A percentile compares a stretch with the other conserved stretches of the same genome.
Evolutionary conservation across 768 basidiomycete species (phyloP).

Genomic region (Gloeophyllum trabeum): DNA sequence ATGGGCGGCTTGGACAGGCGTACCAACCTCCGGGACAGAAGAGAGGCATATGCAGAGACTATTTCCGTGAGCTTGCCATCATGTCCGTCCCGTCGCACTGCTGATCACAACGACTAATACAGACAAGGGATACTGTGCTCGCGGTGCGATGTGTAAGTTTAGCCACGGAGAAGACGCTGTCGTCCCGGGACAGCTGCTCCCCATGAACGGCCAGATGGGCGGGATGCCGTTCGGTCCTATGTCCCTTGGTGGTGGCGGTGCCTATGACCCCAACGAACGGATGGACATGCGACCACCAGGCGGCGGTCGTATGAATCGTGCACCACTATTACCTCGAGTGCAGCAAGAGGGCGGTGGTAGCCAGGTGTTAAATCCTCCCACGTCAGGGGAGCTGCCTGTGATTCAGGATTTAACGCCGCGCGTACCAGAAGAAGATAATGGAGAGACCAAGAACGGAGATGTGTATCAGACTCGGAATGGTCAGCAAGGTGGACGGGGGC

Average conservation of each 20-base stretch:
- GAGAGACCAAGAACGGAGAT: slow-evolving; percentile 2
- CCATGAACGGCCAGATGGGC: slow-evolving; percentile 30
- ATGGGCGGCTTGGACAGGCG: slow-evolving; percentile 39
- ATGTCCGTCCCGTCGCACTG: slow-evolving; percentile 1
- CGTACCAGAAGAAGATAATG: slow-evolving; percentile 21
- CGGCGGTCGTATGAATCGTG: slow-evolving; percentile 30
- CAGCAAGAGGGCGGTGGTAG: slow-evolving; percentile 38
- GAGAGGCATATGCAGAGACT: slow-evolving; percentile 80
- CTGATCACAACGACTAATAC: slow-evolving; percentile 7
- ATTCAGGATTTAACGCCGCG: slow-evolving; percentile 75
- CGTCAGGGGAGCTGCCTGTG: slow-evolving; percentile 68
- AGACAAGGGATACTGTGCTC: slow-evolving; percentile 89
- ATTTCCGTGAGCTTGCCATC: slow-evolving; percentile 60
- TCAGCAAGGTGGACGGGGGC: slow-evolving; percentile 11
- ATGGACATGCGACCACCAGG: slow-evolving; percentile 72
- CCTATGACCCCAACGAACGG: slow-evolving; percentile 73
- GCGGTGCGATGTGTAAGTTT: slow-evolving; percentile 83
- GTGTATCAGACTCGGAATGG: neutral
- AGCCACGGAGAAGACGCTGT: slow-evolving; percentile 89
- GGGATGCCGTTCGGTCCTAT: slow-evolving; percentile 60
- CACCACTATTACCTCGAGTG: slow-evolving; percentile 44
- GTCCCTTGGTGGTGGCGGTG: slow-evolving; percentile 41
- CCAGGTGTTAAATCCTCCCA: slow-evolving; percentile 24
- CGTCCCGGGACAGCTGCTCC: slow-evolving; percentile 58
- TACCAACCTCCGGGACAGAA: slow-evolving; percentile 68